A percentile compares a stretch with the other conserved stretches of the same genome.
phyloP scores from a whole-genome alignment of 179 eudicot genomes.

The Beta macrorhiza region DNA sequence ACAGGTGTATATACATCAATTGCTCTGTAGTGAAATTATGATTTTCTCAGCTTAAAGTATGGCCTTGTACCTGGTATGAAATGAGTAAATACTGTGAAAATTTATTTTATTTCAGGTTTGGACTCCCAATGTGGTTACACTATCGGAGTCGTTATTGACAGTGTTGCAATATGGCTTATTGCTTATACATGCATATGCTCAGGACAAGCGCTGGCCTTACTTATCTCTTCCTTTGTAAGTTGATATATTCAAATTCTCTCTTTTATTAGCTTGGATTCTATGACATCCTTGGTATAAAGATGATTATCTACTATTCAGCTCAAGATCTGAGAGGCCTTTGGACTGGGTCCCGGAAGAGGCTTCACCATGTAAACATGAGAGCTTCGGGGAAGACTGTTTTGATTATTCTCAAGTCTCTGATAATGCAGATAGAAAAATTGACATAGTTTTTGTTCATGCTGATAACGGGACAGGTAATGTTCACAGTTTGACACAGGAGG shows the following conservation, averaged over 20 bases:
- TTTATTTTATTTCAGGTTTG: conserved; percentile 56
- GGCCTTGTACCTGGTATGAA: background rate
- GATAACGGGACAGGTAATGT: conserved; percentile 44
- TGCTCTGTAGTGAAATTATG: background rate
- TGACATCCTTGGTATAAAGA: background rate
- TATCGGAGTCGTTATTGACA: conserved; percentile 74
- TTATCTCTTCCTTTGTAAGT: conserved; percentile 85
- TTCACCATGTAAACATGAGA: conserved; percentile 22
- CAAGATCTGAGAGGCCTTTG: conserved; percentile 64
- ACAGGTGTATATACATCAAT: background rate
- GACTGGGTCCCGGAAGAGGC: conserved; percentile 77
- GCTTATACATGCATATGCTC: conserved; percentile 82
- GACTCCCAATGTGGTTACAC: conserved; percentile 80
- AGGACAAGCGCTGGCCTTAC: conserved; percentile 86
- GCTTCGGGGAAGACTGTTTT: conserved; percentile 26
- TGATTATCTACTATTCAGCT: conserved; percentile 30
- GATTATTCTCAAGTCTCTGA: conserved; percentile 37
- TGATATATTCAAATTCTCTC: background rate
- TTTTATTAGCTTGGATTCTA: background rate
- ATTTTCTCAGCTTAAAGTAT: background rate
- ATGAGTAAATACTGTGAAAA: background rate
- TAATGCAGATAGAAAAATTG: conserved; percentile 33
- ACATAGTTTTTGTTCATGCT: conserved; percentile 64
- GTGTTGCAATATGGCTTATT: conserved; percentile 76
- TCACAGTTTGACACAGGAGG: background rate